These are phyloP conservation scores for Leucosporidium creatinivorum DNA, from an alignment of 768 basidiomycete species.

Conservation along the genomic window DNA sequence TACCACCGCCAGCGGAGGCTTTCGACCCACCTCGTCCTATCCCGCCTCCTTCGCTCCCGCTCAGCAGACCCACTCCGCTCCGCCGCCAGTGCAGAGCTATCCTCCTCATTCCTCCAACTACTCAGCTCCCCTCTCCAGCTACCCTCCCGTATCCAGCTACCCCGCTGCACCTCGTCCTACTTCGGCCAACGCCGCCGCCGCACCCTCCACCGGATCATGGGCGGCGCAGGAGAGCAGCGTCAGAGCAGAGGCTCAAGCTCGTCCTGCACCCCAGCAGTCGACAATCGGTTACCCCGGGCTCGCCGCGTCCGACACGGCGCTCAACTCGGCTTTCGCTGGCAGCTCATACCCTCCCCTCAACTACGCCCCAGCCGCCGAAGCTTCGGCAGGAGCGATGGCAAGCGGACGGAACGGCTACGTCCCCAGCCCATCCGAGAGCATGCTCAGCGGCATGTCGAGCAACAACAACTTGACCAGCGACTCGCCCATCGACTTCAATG, in stretches of 20 bases:
- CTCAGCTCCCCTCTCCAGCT: background rate
- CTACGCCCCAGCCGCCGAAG: background rate
- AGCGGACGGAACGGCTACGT: background rate
- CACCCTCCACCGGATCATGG: too few species aligned
- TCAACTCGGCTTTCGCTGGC: background rate
- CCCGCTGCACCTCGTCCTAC: background rate
- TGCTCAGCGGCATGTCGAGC: background rate
- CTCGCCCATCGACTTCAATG: conserved; percentile 1
- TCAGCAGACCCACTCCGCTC: background rate
- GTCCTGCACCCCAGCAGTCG: background rate
- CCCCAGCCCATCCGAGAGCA: background rate
- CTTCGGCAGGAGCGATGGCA: background rate
- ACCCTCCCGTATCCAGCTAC: background rate
- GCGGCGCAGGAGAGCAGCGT: too few species aligned
- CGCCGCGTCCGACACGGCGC: background rate
- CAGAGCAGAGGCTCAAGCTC: background rate
- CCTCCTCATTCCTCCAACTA: background rate
- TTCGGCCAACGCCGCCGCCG: background rate
- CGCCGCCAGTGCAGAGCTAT: background rate
- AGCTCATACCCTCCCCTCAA: conserved; percentile 11
- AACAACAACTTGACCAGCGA: background rate
- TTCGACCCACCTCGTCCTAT: background rate
- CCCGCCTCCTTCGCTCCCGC: conserved; percentile 1
- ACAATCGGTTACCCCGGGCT: background rate
- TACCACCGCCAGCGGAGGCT: background rate